phyloP scores from a whole-genome alignment of 2,329 filamentous ascomycete species.

The Scedosporium apiospermum region DNA sequence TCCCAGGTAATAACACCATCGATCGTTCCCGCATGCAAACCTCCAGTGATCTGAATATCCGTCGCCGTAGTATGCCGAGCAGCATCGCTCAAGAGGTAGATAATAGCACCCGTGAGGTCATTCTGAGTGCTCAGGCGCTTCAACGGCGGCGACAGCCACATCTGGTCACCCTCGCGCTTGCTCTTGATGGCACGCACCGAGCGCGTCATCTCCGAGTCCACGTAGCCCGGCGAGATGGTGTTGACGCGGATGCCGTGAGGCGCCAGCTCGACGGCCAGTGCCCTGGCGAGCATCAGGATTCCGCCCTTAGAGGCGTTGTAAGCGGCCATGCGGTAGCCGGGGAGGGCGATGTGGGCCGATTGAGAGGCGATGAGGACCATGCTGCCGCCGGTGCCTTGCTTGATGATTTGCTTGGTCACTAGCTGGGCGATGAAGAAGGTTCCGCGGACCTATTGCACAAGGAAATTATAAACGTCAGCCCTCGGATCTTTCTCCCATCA shows the following conservation, averaged over 20 bases:
- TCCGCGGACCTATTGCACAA: constrained; percentile 22
- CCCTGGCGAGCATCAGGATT: constrained; percentile 28
- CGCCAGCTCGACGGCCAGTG: constrained; percentile 26
- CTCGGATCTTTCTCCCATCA: constrained; percentile 23
- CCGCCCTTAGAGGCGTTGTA: constrained; percentile 34
- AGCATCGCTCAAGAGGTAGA: constrained; percentile 34
- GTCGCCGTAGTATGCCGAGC: constrained; percentile 30
- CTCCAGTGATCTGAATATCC: constrained; percentile 35
- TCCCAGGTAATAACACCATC: constrained; percentile 22
- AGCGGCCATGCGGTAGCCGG: constrained; percentile 26
- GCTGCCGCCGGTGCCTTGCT: constrained; percentile 26
- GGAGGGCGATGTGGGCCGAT: constrained; percentile 25
- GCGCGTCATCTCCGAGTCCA: constrained; percentile 25
- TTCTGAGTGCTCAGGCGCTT: constrained; percentile 28
- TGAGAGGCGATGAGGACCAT: constrained; percentile 29
- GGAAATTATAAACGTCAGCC: neutral
- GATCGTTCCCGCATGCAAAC: constrained; percentile 28
- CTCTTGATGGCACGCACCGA: constrained; percentile 21
- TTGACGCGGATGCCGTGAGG: constrained; percentile 26
- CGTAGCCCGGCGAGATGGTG: constrained; percentile 27
- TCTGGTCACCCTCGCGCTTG: constrained; percentile 22
- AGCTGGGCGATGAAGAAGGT: constrained; percentile 31
- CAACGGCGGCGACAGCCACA: constrained; percentile 27
- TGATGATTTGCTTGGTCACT: constrained; percentile 27
- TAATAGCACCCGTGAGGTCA: constrained; percentile 30